Evolutionary conservation across 2,329 filamentous ascomycete species (phyloP), one percentile per base, ranked within the genome.

Genomic region (Fusarium albidum): DNA sequence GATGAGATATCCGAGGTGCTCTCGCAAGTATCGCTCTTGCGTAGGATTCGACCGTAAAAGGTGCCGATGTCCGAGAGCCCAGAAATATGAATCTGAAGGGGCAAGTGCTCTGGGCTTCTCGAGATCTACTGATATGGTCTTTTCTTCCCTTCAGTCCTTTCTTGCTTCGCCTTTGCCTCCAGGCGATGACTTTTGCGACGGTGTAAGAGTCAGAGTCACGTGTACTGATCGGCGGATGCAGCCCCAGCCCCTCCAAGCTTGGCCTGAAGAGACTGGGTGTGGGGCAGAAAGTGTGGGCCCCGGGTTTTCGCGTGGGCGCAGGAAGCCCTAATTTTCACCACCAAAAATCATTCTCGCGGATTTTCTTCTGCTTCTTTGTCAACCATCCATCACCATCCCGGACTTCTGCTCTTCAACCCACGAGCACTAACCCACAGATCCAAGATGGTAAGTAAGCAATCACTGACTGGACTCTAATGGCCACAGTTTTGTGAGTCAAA

Each of bases 391-490:
- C 63, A 66, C 63, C 63, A 65, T 66, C 67, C 61, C 61, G 63
- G 63, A 71, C 61, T 66, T 66, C 65, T 73, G 70, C 68, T 71
- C 69, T 64, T 66, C 61, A 69, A 64, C 66, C 65, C 65, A 61
- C 67, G 67, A 74, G 69, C 69, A 74, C 57, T 70, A 65, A 70
- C 68, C 68, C 66, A 70, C 66, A 59, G 47, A 71, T 67, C 61
- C 72, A 77, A 75, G 66, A 77, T 77, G 75, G 75, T 77, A 70
- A 77, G 75, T 75, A 67, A 47, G 34, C 50, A 66, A 61, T 53
- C 61, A 59, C n/a, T n/a, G n/a, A 61, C 63, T 69, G 61, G 64
- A 69, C 71, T 74, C 71, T 73, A 64, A 75, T 68, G 68, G 73
- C 73, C 71, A 72, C 68, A 73, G 65, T 69, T 67, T 64, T 69